Evolutionary conservation across 257 asterid species (phyloP), one percentile per base, ranked within the genome.

Genomic region (Eucommia ulmoides): DNA sequence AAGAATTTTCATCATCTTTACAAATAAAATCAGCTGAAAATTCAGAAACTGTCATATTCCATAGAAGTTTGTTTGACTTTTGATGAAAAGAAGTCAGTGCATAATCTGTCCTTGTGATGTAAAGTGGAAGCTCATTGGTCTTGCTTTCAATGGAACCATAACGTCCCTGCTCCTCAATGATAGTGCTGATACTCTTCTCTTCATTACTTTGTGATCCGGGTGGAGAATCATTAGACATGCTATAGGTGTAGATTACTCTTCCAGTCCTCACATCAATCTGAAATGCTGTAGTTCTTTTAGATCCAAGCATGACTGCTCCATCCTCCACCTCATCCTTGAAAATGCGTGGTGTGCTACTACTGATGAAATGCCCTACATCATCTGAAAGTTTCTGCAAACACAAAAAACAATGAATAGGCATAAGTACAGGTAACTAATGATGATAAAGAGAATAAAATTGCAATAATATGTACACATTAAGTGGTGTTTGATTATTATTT

Each of bases 301-400:
- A 78, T 53, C 98, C 98, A 17, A 84, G 87, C 49, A 85, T 93
- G 45, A 89, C 68, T 58, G 93, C 93, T 24, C 98, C 98, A 63
- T 85, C 86, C 67, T 89, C 98, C 24, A 84, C 73, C n/a, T n/a
- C n/a, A n/a, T n/a, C n/a, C n/a, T n/a, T n/a, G n/a, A n/a, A n/a
- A n/a, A 89, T 82, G 68, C 85, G 98, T 58, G 98, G 98, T 24
- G 98, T 85, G 53, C 94, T n/a, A n/a, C n/a, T 82, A 66, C 80
- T 76, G 56, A 89, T 68, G 52, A 80, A 89, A 70, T 80, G 94
- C 65, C 82, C 97, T 33, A 84, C 72, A 65, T 74, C 80, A 62
- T 68, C 75, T 81, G 60, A 71, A 66, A 89, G 91, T 85, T 78
- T 85, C 98, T 88, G 62, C 59, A 16, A 42, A 15, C 0, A 18